Conservation (phyloP, 2,329 filamentous ascomycete genomes). For the Septoria petroselini region DNA sequence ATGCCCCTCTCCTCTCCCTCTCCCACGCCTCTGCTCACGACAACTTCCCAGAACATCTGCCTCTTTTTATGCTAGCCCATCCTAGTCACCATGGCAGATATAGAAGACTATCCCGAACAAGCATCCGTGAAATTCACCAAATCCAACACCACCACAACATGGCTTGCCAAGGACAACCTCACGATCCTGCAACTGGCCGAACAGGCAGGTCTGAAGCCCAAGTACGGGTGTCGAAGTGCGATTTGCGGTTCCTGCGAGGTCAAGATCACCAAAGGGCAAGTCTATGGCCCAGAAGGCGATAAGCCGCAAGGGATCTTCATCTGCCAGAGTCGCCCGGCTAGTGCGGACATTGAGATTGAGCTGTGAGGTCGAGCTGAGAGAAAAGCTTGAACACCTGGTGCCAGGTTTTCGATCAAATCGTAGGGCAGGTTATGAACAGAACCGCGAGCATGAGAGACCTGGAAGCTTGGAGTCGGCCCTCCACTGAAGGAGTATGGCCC, state of each 20-base stretch:
- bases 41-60: too few relatives aligned
- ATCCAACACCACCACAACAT: slow-evolving; percentile 24
- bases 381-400: too few relatives aligned
- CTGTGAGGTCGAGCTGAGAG: too few relatives aligned
- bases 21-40: too few relatives aligned
- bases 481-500: too few relatives aligned
- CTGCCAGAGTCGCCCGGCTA: slow-evolving; percentile 29
- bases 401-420: too few relatives aligned
- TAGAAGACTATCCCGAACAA: slow-evolving; percentile 23
- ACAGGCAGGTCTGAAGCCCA: slow-evolving; percentile 27
- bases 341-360: slow-evolving; percentile 28
- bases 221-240: slow-evolving; percentile 28
- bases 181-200: slow-evolving; percentile 30
- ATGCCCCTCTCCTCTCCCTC: too few relatives aligned
- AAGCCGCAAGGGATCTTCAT: slow-evolving; percentile 28
- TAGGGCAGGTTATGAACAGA: too few relatives aligned
- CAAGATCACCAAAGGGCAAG: slow-evolving; percentile 27
- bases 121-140: slow-evolving; percentile 25
- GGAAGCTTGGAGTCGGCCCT: too few relatives aligned
- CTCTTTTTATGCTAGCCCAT: too few relatives aligned
- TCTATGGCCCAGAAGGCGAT: slow-evolving; percentile 28
- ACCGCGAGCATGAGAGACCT: too few relatives aligned
- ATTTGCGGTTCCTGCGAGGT: slow-evolving; percentile 28
- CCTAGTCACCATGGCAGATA: slow-evolving; percentile 27
- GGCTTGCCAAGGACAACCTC: slow-evolving; percentile 25